These are phyloP conservation scores for Betula pendula DNA, from an alignment of 306 rosid species.

Conservation along the genomic window DNA sequence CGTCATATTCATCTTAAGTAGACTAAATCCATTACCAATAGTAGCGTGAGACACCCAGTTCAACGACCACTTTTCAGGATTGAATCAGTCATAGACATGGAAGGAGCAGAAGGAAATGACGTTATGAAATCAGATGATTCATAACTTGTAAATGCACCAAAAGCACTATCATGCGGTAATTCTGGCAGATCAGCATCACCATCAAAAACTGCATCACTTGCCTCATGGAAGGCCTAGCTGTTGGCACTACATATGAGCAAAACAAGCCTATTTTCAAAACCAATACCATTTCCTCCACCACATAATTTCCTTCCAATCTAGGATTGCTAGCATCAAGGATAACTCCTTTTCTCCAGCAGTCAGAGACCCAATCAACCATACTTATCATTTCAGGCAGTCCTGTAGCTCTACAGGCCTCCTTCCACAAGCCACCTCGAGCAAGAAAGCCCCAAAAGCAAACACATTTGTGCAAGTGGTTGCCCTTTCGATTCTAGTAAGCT, in stretches of 20 bases:
- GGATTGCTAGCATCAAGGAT: conserved; percentile 52
- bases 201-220: conserved; percentile 50
- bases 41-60: background rate
- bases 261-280: conserved; percentile 58
- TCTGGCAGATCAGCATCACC: conserved; percentile 41
- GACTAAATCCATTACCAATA: too few species aligned
- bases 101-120: background rate
- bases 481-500: conserved; percentile 56
- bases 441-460: conserved; percentile 63
- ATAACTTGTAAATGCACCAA: too few species aligned
- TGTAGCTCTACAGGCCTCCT: conserved; percentile 55
- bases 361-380: conserved; percentile 59
- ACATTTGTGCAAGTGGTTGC: conserved; percentile 64
- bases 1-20: too few species aligned
- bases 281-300: conserved; percentile 42
- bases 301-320: conserved; percentile 38
- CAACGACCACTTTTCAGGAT: background rate
- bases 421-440: conserved; percentile 70
- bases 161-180: background rate
- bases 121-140: too few species aligned
- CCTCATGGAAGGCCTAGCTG: conserved; percentile 61
- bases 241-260: conserved; percentile 49
- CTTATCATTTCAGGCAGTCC: conserved; percentile 32
- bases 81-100: background rate
- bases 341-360: conserved; percentile 41